Evolutionary conservation across 2,329 filamentous ascomycete genomes (phyloP).

Genomic region (Alternaria triticina): DNA sequence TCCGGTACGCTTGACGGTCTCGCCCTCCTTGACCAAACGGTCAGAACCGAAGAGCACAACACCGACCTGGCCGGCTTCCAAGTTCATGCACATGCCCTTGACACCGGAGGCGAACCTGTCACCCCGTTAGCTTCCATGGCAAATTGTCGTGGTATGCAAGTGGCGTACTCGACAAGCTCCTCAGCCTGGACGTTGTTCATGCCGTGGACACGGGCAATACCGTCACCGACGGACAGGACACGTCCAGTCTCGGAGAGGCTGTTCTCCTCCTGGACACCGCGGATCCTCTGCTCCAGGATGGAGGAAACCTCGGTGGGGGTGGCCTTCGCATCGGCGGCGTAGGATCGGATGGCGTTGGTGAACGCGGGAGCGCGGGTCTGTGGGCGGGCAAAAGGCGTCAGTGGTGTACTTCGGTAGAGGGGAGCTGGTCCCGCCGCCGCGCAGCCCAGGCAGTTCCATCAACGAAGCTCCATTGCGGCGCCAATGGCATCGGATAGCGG

Average conservation of each 20-base stretch:
- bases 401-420: conserved; percentile 46
- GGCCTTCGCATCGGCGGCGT: conserved; percentile 93
- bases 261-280: conserved; percentile 96
- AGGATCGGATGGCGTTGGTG: conserved; percentile 79
- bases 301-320: conserved; percentile 97
- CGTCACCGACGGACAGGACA: conserved; percentile 99
- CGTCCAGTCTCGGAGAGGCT: conserved; percentile 97
- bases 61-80: conserved; percentile 99
- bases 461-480: conserved; percentile 45
- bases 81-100: conserved; percentile 99
- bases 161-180: conserved; percentile 97
- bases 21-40: conserved; percentile 99
- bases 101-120: conserved; percentile 96
- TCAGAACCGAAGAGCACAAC: conserved; percentile 99
- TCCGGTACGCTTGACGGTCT: conserved; percentile 99
- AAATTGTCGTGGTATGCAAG: conserved; percentile 11
- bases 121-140: conserved; percentile 34
- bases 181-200: conserved; percentile 99
- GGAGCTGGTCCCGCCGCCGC: conserved; percentile 46
- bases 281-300: conserved; percentile 98
- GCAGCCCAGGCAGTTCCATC: conserved; percentile 48
- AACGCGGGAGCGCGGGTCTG: conserved; percentile 86
- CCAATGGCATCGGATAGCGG: conserved; percentile 41
- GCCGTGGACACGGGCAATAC: conserved; percentile 99
- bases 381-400: conserved; percentile 56